phyloP scores from a whole-genome alignment of 768 basidiomycete species.

The Auriculariales sp. region DNA sequence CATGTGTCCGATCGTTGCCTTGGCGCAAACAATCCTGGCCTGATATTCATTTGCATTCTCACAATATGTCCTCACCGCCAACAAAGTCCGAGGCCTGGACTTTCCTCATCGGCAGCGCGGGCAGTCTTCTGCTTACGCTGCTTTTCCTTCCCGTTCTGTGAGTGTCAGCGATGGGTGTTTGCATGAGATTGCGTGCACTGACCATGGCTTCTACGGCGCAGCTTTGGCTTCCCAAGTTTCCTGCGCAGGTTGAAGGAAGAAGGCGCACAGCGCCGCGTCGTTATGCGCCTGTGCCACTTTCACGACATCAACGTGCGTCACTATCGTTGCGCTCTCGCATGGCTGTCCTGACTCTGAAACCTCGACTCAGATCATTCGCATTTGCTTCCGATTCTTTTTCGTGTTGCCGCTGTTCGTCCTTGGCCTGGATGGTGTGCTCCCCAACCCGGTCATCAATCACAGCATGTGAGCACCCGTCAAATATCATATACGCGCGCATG shows the following conservation, averaged over 20 bases:
- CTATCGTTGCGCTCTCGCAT: not conserved
- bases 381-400: constrained; percentile 63
- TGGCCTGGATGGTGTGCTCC: constrained; percentile 50
- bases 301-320: constrained; percentile 64
- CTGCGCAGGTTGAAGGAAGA: constrained; percentile 41
- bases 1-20: no score
- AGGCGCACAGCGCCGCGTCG: constrained; percentile 47
- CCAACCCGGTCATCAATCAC: constrained; percentile 44
- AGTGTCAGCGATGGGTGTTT: no score
- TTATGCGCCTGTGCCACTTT: constrained; percentile 64
- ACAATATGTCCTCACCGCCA: no score
- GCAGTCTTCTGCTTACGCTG: constrained; percentile 53
- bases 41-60: no score
- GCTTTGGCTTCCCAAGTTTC: constrained; percentile 56
- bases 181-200: constrained; percentile 11
- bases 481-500: constrained; percentile 10
- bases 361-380: constrained; percentile 51
- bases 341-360: not conserved
- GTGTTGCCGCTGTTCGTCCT: constrained; percentile 48
- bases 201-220: constrained; percentile 12
- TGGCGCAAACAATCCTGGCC: no score
- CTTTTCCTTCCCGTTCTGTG: constrained; percentile 62
- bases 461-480: constrained; percentile 24
- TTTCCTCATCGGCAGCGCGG: constrained; percentile 54
- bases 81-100: constrained; percentile 55